Conservation (phyloP, 2,329 filamentous ascomycete species). For the Penicillium janthinellum region DNA sequence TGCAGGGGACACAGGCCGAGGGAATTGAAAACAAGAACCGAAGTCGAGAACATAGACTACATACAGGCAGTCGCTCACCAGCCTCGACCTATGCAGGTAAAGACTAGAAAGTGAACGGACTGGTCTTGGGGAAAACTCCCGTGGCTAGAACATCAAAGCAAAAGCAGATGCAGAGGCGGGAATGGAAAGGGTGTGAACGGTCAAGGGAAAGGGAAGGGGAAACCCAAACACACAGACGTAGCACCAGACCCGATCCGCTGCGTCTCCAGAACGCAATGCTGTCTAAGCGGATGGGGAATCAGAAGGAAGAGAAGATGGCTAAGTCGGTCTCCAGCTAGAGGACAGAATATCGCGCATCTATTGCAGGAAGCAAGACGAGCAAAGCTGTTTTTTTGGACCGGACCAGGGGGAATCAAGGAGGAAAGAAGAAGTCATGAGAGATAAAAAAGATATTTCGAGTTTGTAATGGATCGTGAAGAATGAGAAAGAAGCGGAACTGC, state of each 20-base stretch:
- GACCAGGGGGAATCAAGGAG: not conserved
- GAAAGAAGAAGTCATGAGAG: not conserved
- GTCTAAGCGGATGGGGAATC: not conserved
- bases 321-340: not conserved
- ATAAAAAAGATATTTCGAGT: constrained; percentile 8
- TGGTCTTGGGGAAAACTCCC: not conserved
- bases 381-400: not conserved
- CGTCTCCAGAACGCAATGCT: not conserved
- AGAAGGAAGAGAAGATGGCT: not conserved
- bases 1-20: not conserved
- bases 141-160: not conserved
- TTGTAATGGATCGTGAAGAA: constrained; percentile 17
- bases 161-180: not conserved
- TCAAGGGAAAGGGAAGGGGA: constrained; percentile 2
- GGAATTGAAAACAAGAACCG: constrained; percentile 10
- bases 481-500: constrained; percentile 25
- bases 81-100: not conserved
- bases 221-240: constrained; percentile 1
- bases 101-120: not conserved
- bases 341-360: not conserved
- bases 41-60: constrained; percentile 24
- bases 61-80: constrained; percentile 13
- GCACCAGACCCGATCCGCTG: not conserved
- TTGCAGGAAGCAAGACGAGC: not conserved
- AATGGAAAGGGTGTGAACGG: not conserved